Base-by-base conservation (phyloP, 140 eudicot species). In the Ambrosia hybrid region DNA sequence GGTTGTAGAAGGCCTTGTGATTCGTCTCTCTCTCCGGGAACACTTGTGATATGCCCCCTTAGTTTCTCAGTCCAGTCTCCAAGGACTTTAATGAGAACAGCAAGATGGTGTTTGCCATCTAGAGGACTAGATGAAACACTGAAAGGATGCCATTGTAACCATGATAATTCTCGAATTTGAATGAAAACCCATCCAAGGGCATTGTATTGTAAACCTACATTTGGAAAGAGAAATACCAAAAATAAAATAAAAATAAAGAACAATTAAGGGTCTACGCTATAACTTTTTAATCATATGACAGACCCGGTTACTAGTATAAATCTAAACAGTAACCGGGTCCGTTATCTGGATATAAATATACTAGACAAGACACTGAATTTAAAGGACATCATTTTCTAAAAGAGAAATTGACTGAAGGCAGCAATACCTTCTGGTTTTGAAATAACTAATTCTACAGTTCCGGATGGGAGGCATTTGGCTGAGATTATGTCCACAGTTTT, bases 61-160 rank as follows among this genome's bases (percentile, higher is more conserved):
- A 93, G 85, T 68, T 85, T 90, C 51, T 78, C 88, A 0, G 98
- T 93, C 98, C 98, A 93, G 36, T 77, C 80, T 41, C 98, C 98
- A 67, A 89, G 98, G 80, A 90, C 95, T 79, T 93, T 93, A 46
- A 93, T 90, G 74, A 90, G 92, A 70, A 93, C 71, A 1, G 91
- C 76, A 41, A 93, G 72, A 84, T 89, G 95, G 60, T 84, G 26
- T 75, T 88, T 84, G 26, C 97, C 97, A 67, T 84, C 96, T 52
- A 90, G 57, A 51, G 98, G 97, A 71, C 97, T 90, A 36, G 98
- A 93, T 9, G 97, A 90, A 17, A 93, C 98, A 73, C 97, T 93
- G 39, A 87, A 93, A 6, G 98, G 97, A 72, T 93, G 98, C 98
- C 98, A 93, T 61, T 93, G 96, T 64, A 93, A 81, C 94, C 88